Percentiles rank a stretch among this genome's conserved stretches.
phyloP scores from a whole-genome alignment of 108 stramenopile species.

The Craspedostauros australis region DNA sequence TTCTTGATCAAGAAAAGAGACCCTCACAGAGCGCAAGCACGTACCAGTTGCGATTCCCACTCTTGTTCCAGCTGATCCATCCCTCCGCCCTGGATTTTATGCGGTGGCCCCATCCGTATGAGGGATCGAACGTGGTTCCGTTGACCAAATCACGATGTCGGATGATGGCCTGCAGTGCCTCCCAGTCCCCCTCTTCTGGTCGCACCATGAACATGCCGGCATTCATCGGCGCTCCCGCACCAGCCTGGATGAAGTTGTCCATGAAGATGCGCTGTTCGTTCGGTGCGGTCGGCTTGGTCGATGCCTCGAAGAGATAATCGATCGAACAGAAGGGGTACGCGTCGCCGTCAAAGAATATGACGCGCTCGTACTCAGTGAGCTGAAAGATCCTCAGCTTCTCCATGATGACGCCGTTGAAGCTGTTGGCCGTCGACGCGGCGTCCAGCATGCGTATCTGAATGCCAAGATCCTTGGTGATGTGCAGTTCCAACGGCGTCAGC shows the following conservation, averaged over 20 bases:
- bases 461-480: too few relatives aligned
- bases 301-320: slow-evolving; percentile 52
- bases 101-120: too few relatives aligned
- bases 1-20: too few relatives aligned
- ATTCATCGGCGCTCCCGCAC: slow-evolving; percentile 21
- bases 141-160: too few relatives aligned
- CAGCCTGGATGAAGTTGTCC: slow-evolving; percentile 19
- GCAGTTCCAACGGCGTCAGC: too few relatives aligned
- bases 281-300: slow-evolving; percentile 10
- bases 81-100: too few relatives aligned
- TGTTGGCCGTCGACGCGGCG: too few relatives aligned
- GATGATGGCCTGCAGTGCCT: slow-evolving; percentile 10
- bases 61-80: too few relatives aligned
- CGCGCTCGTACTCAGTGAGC: slow-evolving; percentile 53
- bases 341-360: slow-evolving; percentile 67
- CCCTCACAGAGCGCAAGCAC: too few relatives aligned
- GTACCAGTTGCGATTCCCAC: too few relatives aligned
- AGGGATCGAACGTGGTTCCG: too few relatives aligned
- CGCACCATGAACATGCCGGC: slow-evolving; percentile 30
- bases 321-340: slow-evolving; percentile 51
- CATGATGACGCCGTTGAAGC: slow-evolving; percentile 31
- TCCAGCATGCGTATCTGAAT: too few relatives aligned
- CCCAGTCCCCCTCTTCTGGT: slow-evolving; percentile 15
- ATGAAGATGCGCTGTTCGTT: neutral
- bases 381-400: slow-evolving; percentile 53